These are phyloP conservation scores for Eleusine indica DNA, from an alignment of 176 grass and related monocot species.

Conservation along the genomic window DNA sequence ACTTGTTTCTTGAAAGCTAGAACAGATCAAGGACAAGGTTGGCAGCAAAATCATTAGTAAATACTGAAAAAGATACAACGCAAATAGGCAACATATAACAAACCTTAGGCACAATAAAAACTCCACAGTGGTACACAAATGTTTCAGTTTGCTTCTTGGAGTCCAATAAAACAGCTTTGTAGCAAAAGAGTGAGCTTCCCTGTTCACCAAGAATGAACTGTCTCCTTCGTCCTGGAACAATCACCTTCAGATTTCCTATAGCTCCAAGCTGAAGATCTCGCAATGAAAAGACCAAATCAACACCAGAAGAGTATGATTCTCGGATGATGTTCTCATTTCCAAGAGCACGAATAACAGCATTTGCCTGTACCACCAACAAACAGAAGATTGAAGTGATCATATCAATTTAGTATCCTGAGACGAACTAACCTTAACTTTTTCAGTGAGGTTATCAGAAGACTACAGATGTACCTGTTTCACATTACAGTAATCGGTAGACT, in stretches of 20 bases:
- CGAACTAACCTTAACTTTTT: constrained; percentile 17
- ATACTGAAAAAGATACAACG: not conserved
- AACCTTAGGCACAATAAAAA: constrained; percentile 98
- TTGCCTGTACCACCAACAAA: constrained; percentile 49
- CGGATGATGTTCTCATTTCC: constrained; percentile 75
- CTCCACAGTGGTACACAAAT: constrained; percentile 76
- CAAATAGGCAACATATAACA: constrained; percentile 30
- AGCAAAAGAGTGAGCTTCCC: constrained; percentile 68
- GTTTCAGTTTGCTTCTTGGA: constrained; percentile 61
- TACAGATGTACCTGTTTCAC: constrained; percentile 66
- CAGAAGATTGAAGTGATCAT: not conserved
- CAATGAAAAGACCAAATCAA: constrained; percentile 69
- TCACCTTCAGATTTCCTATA: constrained; percentile 72
- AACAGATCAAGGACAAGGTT: not conserved
- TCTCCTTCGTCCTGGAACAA: constrained; percentile 69
- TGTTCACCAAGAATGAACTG: constrained; percentile 89
- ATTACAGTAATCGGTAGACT: constrained; percentile 61
- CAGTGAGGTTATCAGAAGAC: constrained; percentile 26
- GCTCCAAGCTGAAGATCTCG: constrained; percentile 88
- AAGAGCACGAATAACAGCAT: constrained; percentile 69
- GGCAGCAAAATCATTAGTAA: constrained; percentile 1
- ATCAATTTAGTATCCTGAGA: constrained; percentile 4
- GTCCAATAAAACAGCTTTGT: constrained; percentile 85
- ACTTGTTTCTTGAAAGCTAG: constrained; percentile 6
- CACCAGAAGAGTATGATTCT: constrained; percentile 58